Conservation (phyloP, 768 basidiomycete genomes). For the Russula brevipes region DNA sequence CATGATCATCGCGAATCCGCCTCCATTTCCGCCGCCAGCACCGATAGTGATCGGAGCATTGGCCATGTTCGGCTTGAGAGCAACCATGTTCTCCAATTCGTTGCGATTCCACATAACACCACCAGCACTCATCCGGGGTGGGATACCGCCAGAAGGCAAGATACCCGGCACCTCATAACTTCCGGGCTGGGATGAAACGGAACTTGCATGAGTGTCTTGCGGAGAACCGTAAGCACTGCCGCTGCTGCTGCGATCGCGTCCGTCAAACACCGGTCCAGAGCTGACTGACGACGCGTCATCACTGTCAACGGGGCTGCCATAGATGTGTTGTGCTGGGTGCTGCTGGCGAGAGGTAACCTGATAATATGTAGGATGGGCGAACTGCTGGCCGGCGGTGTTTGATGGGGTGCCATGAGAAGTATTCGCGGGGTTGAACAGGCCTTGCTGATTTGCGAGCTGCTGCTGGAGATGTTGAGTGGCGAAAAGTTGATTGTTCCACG, state of each 20-base stretch:
- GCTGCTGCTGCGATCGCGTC: conserved; percentile 36
- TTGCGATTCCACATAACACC: conserved; percentile 28
- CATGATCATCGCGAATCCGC: conserved; percentile 39
- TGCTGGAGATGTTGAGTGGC: conserved; percentile 23
- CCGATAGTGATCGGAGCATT: conserved; percentile 36
- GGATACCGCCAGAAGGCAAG: conserved; percentile 20
- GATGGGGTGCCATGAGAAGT: conserved; percentile 16
- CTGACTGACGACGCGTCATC: conserved; percentile 39
- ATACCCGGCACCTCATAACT: conserved; percentile 36
- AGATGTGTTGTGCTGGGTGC: conserved; percentile 27
- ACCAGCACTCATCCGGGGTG: conserved; percentile 27
- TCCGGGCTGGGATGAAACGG: conserved; percentile 29
- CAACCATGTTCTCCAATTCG: conserved; percentile 33
- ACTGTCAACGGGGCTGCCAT: conserved; percentile 34
- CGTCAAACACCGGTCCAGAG: conserved; percentile 32
- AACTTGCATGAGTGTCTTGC: conserved; percentile 24
- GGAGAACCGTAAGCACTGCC: conserved; percentile 35
- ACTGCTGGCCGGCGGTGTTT: conserved; percentile 17
- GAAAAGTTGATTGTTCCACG: conserved; percentile 30
- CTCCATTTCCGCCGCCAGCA: conserved; percentile 34
- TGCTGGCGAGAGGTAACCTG: conserved; percentile 33
- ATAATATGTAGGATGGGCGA: conserved; percentile 27
- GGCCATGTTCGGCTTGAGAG: conserved; percentile 33
- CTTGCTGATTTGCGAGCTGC: conserved; percentile 16
- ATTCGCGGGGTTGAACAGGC: conserved; percentile 20